Percentiles rank a stretch among this genome's conserved stretches.
Conservation (phyloP, 495 filamentous ascomycete genomes). For the Xylaria flabelliformis region DNA sequence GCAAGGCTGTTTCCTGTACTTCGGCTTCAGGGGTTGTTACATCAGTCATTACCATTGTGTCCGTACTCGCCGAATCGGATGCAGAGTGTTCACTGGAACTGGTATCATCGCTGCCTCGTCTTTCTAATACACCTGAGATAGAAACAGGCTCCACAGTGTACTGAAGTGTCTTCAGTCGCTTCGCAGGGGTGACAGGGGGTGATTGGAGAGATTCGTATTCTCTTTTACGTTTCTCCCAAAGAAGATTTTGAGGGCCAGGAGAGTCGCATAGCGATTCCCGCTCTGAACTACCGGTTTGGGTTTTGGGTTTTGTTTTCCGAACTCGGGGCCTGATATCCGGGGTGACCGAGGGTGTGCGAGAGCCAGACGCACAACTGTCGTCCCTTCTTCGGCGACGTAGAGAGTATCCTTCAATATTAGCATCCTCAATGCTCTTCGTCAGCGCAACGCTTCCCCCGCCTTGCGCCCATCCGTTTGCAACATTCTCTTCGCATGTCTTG, state of each 20-base stretch:
- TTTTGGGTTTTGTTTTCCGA: conserved; percentile 44
- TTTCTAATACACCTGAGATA: conserved; percentile 33
- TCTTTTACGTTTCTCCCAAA: conserved; percentile 43
- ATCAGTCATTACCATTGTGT: conserved; percentile 44
- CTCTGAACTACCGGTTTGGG: conserved; percentile 37
- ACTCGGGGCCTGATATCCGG: conserved; percentile 56
- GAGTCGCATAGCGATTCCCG: conserved; percentile 38
- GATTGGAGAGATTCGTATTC: conserved; percentile 45
- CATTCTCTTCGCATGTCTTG: conserved; percentile 77
- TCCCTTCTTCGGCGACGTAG: conserved; percentile 52
- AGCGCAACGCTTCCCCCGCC: conserved; percentile 40
- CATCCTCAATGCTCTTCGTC: conserved; percentile 54
- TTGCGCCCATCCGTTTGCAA: conserved; percentile 80
- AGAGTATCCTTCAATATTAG: conserved; percentile 46
- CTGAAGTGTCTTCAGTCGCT: conserved; percentile 46
- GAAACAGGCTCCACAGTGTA: conserved; percentile 42
- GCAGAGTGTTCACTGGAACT: conserved; percentile 32
- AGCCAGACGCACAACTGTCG: conserved; percentile 47
- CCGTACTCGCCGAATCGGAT: conserved; percentile 34
- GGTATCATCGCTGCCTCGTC: conserved; percentile 35
- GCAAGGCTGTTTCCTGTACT: conserved; percentile 40
- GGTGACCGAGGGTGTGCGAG: conserved; percentile 54
- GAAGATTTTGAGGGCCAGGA: conserved; percentile 27
- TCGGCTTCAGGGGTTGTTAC: conserved; percentile 51
- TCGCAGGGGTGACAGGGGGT: conserved; percentile 54